phyloP scores from a whole-genome alignment of 345 rosid genomes.

The Citrus reticulata region DNA sequence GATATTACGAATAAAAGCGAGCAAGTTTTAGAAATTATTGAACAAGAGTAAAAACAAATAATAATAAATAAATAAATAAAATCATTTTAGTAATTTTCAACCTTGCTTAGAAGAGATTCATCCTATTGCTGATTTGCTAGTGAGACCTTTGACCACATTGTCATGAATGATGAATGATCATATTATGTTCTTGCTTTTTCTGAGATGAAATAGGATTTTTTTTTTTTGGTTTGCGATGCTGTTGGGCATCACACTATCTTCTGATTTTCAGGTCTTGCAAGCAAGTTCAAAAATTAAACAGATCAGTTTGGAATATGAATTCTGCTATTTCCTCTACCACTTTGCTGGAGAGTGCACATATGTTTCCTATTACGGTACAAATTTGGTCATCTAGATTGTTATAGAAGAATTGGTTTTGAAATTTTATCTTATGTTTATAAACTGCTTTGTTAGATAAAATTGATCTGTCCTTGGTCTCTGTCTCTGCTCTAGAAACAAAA shows the following conservation, averaged over 20 bases:
- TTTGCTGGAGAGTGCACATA: constrained; percentile 70
- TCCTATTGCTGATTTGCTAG: background rate
- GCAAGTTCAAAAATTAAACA: constrained; percentile 77
- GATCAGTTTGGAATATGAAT: constrained; percentile 73
- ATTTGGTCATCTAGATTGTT: constrained; percentile 7
- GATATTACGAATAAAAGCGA: background rate
- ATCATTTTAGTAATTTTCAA: background rate
- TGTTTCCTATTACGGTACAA: constrained; percentile 53
- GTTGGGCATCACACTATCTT: constrained; percentile 1
- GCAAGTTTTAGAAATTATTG: background rate
- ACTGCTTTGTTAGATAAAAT: background rate
- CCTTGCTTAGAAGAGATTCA: background rate
- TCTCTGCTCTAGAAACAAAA: background rate
- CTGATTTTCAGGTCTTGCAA: constrained; percentile 68
- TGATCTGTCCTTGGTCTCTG: background rate
- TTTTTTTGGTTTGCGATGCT: background rate
- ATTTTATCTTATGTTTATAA: background rate
- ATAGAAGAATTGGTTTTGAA: background rate
- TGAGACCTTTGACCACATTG: background rate
- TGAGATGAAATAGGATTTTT: too few species aligned
- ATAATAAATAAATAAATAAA: background rate
- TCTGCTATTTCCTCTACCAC: constrained; percentile 67
- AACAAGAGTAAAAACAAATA: background rate
- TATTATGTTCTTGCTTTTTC: background rate
- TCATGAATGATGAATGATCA: background rate